Base-by-base conservation (phyloP, 1,139 yeast species). In the Debaryomycetaceae sp. region DNA sequence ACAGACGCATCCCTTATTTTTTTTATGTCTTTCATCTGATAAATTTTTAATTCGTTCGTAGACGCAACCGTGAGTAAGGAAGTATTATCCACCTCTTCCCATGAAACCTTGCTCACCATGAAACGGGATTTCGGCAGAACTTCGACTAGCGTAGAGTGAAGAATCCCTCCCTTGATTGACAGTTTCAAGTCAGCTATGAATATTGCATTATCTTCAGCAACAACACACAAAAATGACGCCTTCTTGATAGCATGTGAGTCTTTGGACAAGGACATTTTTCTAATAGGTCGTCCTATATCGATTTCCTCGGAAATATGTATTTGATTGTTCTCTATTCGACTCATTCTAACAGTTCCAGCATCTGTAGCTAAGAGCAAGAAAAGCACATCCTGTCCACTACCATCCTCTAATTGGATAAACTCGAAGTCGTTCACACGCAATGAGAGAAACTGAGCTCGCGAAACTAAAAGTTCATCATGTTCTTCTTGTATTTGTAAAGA, bases 381-480 rank as follows among this genome's bases (percentile, higher is more conserved):
- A 27, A 27, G 31, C 31, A 8, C 11, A 8, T 27, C 31, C 31
- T 27, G 31, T 2, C 31, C 31, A 27, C 31, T 27, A 7, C 11
- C 31, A 27, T 27, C 31, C 11, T 4, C 48, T 6, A 55, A 45
- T 6, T 42, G 49, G 6, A 56, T 55, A 39, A 72, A 66, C 20
- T 59, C 55, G 46, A 73, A 73, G 38, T 57, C 55, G 38, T 60
- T 62, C 9, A 72, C 54, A 36, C 59, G 62, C 22, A 72, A 51
- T n/a, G 57, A 50, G 34, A 46, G 44, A 42, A 45, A 61, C 33
- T 64, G 63, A 2, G 51, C 47, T 2, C 53, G 42, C 41, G 50
- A 54, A 11, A 63, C 54, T n/a, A 41, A 38, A 2, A 54, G 43
- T n/a, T 60, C 63, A 5, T 45, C 46, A 13, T 41, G 38, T 4